These are phyloP conservation scores for Bathelium albidoporum DNA, from an alignment of 495 filamentous ascomycete species.

Conservation along the genomic window DNA sequence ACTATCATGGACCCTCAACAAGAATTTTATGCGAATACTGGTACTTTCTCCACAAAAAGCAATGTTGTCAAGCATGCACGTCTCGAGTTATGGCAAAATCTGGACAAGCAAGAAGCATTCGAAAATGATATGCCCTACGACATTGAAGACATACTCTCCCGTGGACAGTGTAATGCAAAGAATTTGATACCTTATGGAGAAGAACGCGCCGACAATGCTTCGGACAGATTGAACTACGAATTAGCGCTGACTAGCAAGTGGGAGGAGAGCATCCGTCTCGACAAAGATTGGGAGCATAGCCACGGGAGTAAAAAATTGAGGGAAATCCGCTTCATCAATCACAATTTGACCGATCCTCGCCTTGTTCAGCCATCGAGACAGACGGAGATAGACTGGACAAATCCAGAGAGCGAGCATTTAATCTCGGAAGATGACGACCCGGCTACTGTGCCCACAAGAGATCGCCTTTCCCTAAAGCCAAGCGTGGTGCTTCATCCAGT, in stretches of 20 bases:
- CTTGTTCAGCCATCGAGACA: neutral
- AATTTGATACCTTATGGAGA: neutral
- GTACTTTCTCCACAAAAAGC: conserved; percentile 36
- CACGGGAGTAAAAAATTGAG: conserved; percentile 3
- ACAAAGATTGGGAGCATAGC: neutral
- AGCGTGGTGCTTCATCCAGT: no score
- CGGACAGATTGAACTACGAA: neutral
- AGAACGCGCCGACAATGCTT: neutral
- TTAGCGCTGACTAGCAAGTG: neutral
- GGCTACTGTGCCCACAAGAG: neutral
- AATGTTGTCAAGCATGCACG: conserved; percentile 6
- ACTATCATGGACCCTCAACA: conserved; percentile 39
- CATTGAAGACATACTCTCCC: neutral
- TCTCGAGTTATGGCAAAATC: neutral
- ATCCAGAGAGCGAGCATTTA: neutral
- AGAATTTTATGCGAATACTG: conserved; percentile 31
- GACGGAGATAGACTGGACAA: neutral
- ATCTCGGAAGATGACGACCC: neutral
- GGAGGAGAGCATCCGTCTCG: neutral
- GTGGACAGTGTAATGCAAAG: neutral
- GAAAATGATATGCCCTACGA: conserved; percentile 6
- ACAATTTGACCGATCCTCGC: neutral
- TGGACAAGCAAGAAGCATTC: conserved; percentile 7
- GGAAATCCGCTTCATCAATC: conserved; percentile 16
- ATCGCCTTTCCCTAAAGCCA: no score